Base-by-base conservation (phyloP, 306 rosid species). In the Ziziphus jujuba region DNA sequence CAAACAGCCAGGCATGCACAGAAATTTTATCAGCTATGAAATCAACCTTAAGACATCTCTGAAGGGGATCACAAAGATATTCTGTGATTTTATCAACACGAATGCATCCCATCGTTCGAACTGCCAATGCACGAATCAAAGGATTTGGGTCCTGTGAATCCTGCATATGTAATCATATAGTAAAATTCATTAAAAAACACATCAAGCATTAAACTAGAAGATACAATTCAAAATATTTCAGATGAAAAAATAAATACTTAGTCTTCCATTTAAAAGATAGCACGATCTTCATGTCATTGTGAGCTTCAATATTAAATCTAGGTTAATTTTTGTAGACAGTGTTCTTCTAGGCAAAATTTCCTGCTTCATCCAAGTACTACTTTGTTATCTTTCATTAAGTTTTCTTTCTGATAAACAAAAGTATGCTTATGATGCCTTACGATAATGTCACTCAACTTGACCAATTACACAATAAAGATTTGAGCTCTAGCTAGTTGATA, bases 141-240 rank as follows among this genome's bases (percentile, higher is more conserved):
- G 99, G 99, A 82, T 95, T 95, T 70, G 99, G 97, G 79, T 95
- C 99, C 75, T 90, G 99, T 49, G 99, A 95, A 82, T 95, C 99
- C 99, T 95, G 89, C 70, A 24, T 25, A 80, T 47, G 57, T 69
- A 67, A 72, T 65, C 56, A 72, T 45, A 16, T 35, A 28, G 3
- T 10, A 63, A 2, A 56, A 40, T 44, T 24, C 44, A 56, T 44
- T 51, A 40, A 28, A 72, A n/a, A 64, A 47, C 9, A 60, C 12
- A 44, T 23, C 48, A 15, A 66, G 20, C 28, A 23, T 55, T n/a
- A 78, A 17, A 56, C 23, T 10, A 76, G 5, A 33, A 62, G n/a
- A 10, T 57, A 7, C n/a, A 19, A 1, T 22, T 33, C 64, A 77
- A 40, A 24, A 56, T 35, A 38, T n/a, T 48, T 11, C 0, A 0